A percentile compares a stretch with the other conserved stretches of the same genome.
These are phyloP conservation scores for Closterium sp. DNA, from an alignment of 139 green algal species.

Conservation along the genomic window DNA sequence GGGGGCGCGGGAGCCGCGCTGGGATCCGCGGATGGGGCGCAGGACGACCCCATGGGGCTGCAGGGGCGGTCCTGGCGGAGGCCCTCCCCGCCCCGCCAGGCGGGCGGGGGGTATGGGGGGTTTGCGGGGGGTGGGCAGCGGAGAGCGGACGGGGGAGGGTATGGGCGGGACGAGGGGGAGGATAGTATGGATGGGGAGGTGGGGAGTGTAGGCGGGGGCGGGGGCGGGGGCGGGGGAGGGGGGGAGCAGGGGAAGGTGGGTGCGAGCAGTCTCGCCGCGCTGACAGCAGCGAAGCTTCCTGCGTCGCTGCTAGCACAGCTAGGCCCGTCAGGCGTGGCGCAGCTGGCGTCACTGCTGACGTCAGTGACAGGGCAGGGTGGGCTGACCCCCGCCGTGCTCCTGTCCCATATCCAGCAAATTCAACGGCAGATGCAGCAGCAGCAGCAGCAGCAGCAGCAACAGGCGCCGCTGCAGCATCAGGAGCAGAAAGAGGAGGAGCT, in stretches of 20 bases:
- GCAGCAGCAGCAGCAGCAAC: constrained; percentile 28
- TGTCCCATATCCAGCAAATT: constrained; percentile 12
- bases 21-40: not conserved
- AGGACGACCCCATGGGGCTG: not conserved
- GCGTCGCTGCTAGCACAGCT: not conserved
- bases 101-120: not conserved
- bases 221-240: too few species aligned
- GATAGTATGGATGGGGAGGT: not conserved
- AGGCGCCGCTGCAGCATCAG: constrained; percentile 2
- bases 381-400: not conserved
- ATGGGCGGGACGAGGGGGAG: not conserved
- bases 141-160: not conserved
- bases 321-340: not conserved
- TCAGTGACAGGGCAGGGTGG: not conserved
- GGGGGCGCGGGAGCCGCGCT: not conserved
- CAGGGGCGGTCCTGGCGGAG: not conserved
- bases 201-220: not conserved
- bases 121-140: not conserved
- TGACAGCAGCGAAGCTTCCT: not conserved
- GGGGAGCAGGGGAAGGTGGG: not conserved
- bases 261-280: not conserved
- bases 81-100: not conserved
- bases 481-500: constrained; percentile 5
- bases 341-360: constrained; percentile 5
- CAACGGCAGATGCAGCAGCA: constrained; percentile 28